Base-by-base conservation (phyloP, 371 early-diverging fungal species). In the Apophysomyces trapeziformis region DNA sequence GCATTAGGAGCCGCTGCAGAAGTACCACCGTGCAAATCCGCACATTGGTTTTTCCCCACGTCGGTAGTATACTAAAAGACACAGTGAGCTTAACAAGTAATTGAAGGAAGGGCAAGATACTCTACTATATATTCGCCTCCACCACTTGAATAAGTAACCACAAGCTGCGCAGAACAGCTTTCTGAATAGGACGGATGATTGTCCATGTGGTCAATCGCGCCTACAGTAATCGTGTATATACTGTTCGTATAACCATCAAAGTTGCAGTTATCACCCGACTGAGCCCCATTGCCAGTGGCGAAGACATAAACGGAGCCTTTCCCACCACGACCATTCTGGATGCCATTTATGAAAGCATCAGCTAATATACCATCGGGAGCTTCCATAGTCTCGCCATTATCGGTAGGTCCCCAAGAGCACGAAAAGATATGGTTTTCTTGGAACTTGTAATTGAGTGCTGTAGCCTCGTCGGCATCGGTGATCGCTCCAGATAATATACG, bases 161-260 rank as follows among this genome's bases (percentile, higher is more conserved):
- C 92, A 67, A 97, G 74, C 61, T 93, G 90, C 7, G 99, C 97
- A 14, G 94, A 87, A 68, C 99, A 98, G 37, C 79, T 76, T 77
- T 98, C 99, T 4, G 95, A 91, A 71, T 98, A 98, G 56, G 75
- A 76, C 5, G 99, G 97, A 70, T 94, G 94, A 11, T 74, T 46
- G 69, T 93, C 84, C 1, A 63, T 61, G 36, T 87, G 85, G 67
- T 95, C 94, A 56, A 97, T 87, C 13, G 99, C 95, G 9, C 95
- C 95, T 32, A 98, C 93, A 13, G 96, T 94, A 46, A 98, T 90
- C 0, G 97, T 95, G 72, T 95, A 98, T 36, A 96, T 93, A 68
- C 93, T 92, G 72, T 98, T 98, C 1, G 97, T 95, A 74, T 96
- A 98, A 12, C 98, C 99, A 78, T 98, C 99, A 78, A 88, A 96